These are phyloP conservation scores for Boechera stricta DNA, from an alignment of 345 rosid genomes.

Conservation along the genomic window DNA sequence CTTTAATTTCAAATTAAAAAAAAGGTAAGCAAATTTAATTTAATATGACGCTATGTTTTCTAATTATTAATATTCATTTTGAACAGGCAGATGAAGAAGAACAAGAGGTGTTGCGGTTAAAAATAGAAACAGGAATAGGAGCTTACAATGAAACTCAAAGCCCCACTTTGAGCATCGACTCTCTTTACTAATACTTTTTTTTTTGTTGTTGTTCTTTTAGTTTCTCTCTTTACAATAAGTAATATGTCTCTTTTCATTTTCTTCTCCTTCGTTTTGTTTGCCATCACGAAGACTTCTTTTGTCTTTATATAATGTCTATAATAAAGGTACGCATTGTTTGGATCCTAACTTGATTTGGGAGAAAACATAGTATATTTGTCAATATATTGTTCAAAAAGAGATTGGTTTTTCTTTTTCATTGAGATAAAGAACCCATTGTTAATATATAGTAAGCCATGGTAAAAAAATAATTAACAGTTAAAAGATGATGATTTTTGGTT, in stretches of 20 bases:
- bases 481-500: no score
- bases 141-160: conserved; percentile 64
- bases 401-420: no score
- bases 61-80: background rate
- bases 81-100: conserved; percentile 75
- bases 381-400: background rate
- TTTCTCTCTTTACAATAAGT: conserved; percentile 18
- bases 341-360: background rate
- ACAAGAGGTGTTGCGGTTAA: conserved; percentile 55
- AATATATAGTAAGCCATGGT: no score
- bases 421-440: no score
- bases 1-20: background rate
- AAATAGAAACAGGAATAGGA: conserved; percentile 66
- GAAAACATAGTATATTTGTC: background rate
- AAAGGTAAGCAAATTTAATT: background rate
- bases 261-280: conserved; percentile 9
- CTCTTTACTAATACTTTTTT: conserved; percentile 14
- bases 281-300: conserved; percentile 9
- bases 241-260: background rate
- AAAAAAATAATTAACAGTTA: no score
- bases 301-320: conserved; percentile 13
- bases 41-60: background rate
- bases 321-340: background rate
- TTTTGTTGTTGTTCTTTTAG: background rate
- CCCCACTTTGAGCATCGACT: conserved; percentile 57